phyloP scores from a whole-genome alignment of 352 stramenopile genomes.

The Pythium brachiatum region DNA sequence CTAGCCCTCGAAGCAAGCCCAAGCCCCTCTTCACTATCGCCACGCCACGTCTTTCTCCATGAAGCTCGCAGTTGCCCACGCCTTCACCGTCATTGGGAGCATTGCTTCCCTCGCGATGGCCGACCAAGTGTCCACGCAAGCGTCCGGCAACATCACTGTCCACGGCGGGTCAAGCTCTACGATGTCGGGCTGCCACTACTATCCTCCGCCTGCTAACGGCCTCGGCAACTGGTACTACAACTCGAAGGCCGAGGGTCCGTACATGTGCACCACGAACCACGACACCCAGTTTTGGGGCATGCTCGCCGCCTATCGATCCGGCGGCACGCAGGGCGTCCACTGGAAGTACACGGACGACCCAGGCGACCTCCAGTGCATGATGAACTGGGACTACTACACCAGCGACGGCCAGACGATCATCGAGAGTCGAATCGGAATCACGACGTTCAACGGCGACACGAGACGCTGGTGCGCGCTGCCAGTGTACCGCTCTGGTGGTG shows the following conservation, averaged over 20 bases:
- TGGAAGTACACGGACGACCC: slow-evolving; percentile 11
- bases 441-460: background rate
- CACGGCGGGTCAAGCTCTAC: background rate
- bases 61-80: too few relatives aligned
- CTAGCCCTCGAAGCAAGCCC: too few relatives aligned
- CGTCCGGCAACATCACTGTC: background rate
- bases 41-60: too few relatives aligned
- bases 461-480: background rate
- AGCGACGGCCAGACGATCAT: background rate
- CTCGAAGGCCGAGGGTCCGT: background rate
- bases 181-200: background rate
- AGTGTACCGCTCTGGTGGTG: background rate
- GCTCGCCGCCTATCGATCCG: slow-evolving; percentile 6
- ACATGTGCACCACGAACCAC: background rate
- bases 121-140: background rate
- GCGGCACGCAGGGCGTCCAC: slow-evolving; percentile 4
- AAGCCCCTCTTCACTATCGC: too few relatives aligned
- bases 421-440: background rate
- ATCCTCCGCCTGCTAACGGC: too few relatives aligned
- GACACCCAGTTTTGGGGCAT: background rate
- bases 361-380: background rate
- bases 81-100: too few relatives aligned
- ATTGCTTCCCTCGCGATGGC: too few relatives aligned
- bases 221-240: slow-evolving; percentile 7
- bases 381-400: background rate